Conservation (phyloP, 805 yeast species). For the Candida quercuum region DNA sequence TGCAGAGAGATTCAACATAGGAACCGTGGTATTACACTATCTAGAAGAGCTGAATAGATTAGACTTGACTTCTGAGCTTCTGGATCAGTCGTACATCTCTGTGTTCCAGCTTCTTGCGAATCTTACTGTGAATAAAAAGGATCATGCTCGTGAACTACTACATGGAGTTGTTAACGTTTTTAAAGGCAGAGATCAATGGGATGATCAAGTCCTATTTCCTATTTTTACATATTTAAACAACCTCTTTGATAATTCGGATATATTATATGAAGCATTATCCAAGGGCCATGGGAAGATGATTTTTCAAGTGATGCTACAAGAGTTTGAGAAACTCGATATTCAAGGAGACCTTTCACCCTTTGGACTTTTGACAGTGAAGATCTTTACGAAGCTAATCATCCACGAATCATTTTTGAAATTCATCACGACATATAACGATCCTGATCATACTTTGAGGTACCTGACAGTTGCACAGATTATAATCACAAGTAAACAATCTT, state of each 20-base stretch:
- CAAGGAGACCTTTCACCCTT: slow-evolving; percentile 10
- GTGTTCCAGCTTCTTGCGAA: slow-evolving; percentile 17
- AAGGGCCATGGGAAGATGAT: slow-evolving; percentile 15
- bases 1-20: slow-evolving; percentile 20
- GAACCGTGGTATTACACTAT: slow-evolving; percentile 1
- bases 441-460: slow-evolving; percentile 13
- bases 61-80: neutral
- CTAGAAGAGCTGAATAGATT: neutral
- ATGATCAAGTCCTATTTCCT: slow-evolving; percentile 6
- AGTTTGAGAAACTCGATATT: slow-evolving; percentile 16
- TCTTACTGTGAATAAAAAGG: slow-evolving; percentile 7
- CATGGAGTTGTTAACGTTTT: slow-evolving; percentile 8
- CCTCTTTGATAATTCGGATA: slow-evolving; percentile 11
- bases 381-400: slow-evolving; percentile 24
- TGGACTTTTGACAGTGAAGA: slow-evolving; percentile 21
- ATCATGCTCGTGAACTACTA: slow-evolving; percentile 5
- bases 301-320: slow-evolving; percentile 7
- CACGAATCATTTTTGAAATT: slow-evolving; percentile 33
- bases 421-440: slow-evolving; percentile 14
- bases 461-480: slow-evolving; percentile 27
- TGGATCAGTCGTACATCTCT: slow-evolving; percentile 3
- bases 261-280: slow-evolving; percentile 16
- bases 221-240: slow-evolving; percentile 11
- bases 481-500: slow-evolving; percentile 30
- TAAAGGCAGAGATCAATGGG: neutral